phyloP scores from a whole-genome alignment of 1,284 basidiomycete genomes.

The Rhodotorula mucilaginosa region DNA sequence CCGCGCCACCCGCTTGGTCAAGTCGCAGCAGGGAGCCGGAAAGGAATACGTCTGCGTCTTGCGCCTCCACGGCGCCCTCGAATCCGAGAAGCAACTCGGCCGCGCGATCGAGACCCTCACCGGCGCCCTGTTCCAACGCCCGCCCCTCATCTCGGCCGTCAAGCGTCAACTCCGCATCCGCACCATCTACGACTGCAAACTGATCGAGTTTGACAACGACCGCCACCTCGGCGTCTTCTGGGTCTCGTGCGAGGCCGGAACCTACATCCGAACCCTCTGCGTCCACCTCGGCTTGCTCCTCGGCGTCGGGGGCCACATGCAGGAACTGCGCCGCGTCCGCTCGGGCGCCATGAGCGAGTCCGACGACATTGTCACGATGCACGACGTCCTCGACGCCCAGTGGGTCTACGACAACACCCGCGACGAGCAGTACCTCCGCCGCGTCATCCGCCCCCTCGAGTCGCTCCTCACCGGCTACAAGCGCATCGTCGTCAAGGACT shows the following conservation, averaged over 20 bases:
- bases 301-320: constrained; percentile 99
- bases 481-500: constrained; percentile 98
- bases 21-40: constrained; percentile 95
- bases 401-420: constrained; percentile 99
- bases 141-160: constrained; percentile 97
- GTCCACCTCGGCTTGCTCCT: constrained; percentile 93
- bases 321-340: constrained; percentile 91
- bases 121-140: constrained; percentile 97
- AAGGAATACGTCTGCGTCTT: constrained; percentile 99
- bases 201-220: constrained; percentile 97
- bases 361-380: constrained; percentile 99
- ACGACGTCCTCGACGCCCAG: constrained; percentile 98
- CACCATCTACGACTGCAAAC: constrained; percentile 94
- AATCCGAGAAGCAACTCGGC: constrained; percentile 79
- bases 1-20: constrained; percentile 98
- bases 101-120: constrained; percentile 94
- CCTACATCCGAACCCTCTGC: constrained; percentile 96
- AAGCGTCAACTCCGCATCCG: constrained; percentile 97
- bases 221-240: constrained; percentile 96
- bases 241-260: constrained; percentile 98
- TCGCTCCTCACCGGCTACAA: constrained; percentile 94
- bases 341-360: constrained; percentile 96
- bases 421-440: constrained; percentile 94
- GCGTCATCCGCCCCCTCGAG: constrained; percentile 92
- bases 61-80: constrained; percentile 79